These are phyloP conservation scores for Fusarium foetens DNA, from an alignment of 2,329 filamentous ascomycete genomes.

Conservation along the genomic window DNA sequence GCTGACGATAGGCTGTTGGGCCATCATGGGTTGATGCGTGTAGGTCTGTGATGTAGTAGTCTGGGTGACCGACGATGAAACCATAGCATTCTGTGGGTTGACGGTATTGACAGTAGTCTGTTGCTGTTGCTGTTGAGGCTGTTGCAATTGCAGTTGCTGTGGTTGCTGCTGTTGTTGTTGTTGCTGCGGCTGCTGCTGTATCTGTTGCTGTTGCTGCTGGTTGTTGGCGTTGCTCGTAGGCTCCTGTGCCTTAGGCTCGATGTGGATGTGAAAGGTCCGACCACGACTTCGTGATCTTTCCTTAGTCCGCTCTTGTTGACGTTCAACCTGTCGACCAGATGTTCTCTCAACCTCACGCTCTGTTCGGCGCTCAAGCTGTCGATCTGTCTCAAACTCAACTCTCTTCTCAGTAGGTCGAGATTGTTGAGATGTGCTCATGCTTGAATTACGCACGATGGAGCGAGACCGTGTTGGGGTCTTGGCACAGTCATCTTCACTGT, in stretches of 20 bases:
- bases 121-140: slow-evolving; percentile 29
- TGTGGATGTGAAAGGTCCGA: slow-evolving; percentile 45
- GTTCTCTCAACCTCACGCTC: slow-evolving; percentile 14
- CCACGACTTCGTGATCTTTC: slow-evolving; percentile 42
- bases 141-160: slow-evolving; percentile 7
- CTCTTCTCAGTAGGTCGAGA: slow-evolving; percentile 32
- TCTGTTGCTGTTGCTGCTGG: slow-evolving; percentile 25
- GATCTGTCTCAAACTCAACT: slow-evolving; percentile 30
- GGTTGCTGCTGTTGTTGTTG: slow-evolving; percentile 22
- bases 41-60: slow-evolving; percentile 20
- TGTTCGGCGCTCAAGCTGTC: slow-evolving; percentile 25
- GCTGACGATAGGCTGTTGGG: slow-evolving; percentile 20
- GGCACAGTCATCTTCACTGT: slow-evolving; percentile 39
- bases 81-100: slow-evolving; percentile 14
- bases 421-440: slow-evolving; percentile 26
- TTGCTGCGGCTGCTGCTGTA: slow-evolving; percentile 10
- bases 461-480: slow-evolving; percentile 37
- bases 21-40: slow-evolving; percentile 28
- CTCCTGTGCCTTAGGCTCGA: slow-evolving; percentile 37
- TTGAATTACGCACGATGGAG: slow-evolving; percentile 32
- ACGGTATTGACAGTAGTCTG: slow-evolving; percentile 6
- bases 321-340: slow-evolving; percentile 24
- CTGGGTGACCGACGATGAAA: slow-evolving; percentile 25
- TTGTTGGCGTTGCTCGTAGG: slow-evolving; percentile 8
- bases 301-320: slow-evolving; percentile 33